These are phyloP conservation scores for Letharia columbiana DNA, from an alignment of 495 filamentous ascomycete genomes.

Conservation along the genomic window DNA sequence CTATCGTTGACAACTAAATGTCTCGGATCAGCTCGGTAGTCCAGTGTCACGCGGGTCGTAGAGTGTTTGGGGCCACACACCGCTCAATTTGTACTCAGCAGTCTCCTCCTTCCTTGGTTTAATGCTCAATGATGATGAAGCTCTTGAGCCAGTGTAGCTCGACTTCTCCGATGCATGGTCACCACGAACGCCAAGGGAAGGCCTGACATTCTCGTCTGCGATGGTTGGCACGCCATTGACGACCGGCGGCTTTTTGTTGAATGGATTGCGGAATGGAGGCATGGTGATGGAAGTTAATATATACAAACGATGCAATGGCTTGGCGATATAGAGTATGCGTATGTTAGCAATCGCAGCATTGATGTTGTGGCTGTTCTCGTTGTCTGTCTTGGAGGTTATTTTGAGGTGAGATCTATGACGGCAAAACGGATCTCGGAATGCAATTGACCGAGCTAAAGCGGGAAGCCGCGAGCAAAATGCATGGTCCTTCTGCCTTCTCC, in stretches of 20 bases:
- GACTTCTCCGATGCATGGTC: slow-evolving; percentile 35
- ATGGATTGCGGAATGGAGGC: slow-evolving; percentile 69
- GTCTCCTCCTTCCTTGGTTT: slow-evolving; percentile 50
- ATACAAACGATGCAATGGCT: slow-evolving; percentile 6
- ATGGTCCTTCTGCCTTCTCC: background rate
- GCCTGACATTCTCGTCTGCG: slow-evolving; percentile 47
- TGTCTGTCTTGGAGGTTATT: background rate
- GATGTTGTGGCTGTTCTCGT: background rate
- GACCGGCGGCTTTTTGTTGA: slow-evolving; percentile 50
- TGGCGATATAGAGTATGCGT: slow-evolving; percentile 2
- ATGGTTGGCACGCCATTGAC: slow-evolving; percentile 35
- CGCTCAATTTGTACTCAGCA: slow-evolving; percentile 74
- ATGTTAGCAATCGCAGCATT: background rate
- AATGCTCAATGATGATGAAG: slow-evolving; percentile 54
- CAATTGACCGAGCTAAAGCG: background rate
- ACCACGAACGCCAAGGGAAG: slow-evolving; percentile 40
- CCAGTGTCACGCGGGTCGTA: background rate
- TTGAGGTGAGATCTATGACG: background rate
- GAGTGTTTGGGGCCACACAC: slow-evolving; percentile 39
- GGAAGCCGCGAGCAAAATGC: background rate
- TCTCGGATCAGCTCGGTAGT: slow-evolving; percentile 16
- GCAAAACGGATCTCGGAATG: background rate
- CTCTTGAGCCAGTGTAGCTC: slow-evolving; percentile 46
- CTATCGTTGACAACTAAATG: slow-evolving; percentile 85
- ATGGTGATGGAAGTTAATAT: slow-evolving; percentile 35